Evolutionary conservation across 2,329 filamentous ascomycete genomes (phyloP).

Genomic region (Penicillium sp.): DNA sequence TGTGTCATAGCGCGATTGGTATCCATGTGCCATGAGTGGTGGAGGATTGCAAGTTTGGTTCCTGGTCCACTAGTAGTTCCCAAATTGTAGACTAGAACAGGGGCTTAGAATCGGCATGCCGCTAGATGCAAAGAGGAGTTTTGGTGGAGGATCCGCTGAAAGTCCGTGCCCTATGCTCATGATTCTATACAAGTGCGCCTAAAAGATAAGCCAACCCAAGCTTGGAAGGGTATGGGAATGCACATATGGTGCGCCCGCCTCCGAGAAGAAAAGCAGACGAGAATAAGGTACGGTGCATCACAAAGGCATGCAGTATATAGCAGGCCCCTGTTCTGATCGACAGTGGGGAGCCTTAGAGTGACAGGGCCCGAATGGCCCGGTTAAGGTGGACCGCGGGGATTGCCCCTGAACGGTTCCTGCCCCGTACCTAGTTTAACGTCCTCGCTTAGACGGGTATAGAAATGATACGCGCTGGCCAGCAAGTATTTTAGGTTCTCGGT

Average conservation of each 20-base stretch:
- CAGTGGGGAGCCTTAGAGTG: neutral
- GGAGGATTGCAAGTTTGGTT: neutral
- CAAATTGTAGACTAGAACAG: neutral
- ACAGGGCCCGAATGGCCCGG: neutral
- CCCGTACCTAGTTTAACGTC: slow-evolving; percentile 4
- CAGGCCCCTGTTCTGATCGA: neutral
- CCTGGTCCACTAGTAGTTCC: neutral
- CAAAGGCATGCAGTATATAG: neutral
- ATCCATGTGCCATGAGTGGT: neutral
- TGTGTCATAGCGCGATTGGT: neutral
- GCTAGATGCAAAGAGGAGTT: neutral
- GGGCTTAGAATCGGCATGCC: neutral
- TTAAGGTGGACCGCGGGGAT: slow-evolving; percentile 1
- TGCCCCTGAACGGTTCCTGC: slow-evolving; percentile 15
- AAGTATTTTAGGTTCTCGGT: neutral
- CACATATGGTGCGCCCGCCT: neutral
- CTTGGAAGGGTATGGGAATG: neutral
- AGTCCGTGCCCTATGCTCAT: neutral
- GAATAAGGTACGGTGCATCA: neutral
- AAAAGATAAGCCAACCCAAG: neutral
- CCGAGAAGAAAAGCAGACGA: neutral
- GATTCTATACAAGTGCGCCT: neutral
- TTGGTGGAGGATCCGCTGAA: neutral
- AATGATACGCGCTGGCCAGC: slow-evolving; percentile 17
- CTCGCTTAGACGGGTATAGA: slow-evolving; percentile 21